A percentile compares a stretch with the other conserved stretches of the same genome.
These are phyloP conservation scores for Boletus rex-veris DNA, from an alignment of 768 basidiomycete genomes.

Conservation along the genomic window DNA sequence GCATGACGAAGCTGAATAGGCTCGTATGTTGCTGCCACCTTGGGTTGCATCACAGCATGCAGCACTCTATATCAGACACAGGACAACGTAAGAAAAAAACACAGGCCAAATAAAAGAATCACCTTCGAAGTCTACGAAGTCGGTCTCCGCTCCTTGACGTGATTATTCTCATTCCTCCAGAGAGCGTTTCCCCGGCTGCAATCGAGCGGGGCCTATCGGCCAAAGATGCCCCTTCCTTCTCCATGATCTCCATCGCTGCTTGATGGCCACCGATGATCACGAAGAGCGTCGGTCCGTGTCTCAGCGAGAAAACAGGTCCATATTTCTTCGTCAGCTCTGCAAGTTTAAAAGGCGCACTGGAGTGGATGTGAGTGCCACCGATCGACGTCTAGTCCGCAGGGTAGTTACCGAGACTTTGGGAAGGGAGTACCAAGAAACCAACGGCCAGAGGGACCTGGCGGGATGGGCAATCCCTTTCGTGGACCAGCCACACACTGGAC, in stretches of 20 bases:
- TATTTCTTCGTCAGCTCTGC: not conserved
- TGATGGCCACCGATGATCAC: not conserved
- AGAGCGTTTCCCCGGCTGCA: conserved; percentile 34
- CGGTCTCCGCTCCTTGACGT: conserved; percentile 27
- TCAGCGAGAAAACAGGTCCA: not conserved
- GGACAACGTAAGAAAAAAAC: not conserved
- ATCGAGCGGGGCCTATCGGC: conserved; percentile 36
- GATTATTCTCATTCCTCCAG: conserved; percentile 33
- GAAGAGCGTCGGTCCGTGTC: not conserved
- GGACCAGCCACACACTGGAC: not conserved
- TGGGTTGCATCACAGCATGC: not conserved
- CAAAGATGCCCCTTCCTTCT: conserved; percentile 35
- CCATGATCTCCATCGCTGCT: conserved; percentile 40
- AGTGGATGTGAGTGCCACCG: too few relatives aligned
- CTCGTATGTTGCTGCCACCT: not conserved
- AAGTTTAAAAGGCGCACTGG: not conserved
- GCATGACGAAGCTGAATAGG: conserved; percentile 1
- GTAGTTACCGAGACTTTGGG: conserved; percentile 5
- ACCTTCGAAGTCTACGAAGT: conserved; percentile 30
- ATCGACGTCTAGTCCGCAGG: too few relatives aligned
- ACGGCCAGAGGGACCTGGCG: conserved; percentile 8
- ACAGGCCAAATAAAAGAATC: not conserved
- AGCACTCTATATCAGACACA: not conserved
- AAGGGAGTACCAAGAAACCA: conserved; percentile 7
- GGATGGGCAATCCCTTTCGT: not conserved